Conservation (phyloP, 768 basidiomycete species). For the Udeniomyces megalosporus region DNA sequence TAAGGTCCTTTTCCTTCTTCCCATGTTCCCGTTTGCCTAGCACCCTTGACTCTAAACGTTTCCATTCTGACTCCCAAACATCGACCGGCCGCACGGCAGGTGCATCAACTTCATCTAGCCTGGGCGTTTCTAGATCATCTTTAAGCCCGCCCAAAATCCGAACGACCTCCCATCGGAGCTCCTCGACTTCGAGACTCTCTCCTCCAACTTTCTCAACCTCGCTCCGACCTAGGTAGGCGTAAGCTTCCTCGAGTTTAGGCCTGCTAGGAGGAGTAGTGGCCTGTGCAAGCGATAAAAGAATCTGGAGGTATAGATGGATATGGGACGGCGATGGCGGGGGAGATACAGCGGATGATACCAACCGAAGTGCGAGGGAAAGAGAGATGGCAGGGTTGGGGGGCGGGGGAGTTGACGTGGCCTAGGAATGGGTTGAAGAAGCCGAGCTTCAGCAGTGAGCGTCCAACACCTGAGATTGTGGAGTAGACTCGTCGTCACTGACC, state of each 20-base stretch:
- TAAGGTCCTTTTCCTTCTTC: constrained; percentile 5
- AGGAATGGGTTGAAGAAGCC: neutral
- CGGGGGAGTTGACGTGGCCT: constrained; percentile 58
- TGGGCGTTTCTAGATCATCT: constrained; percentile 31
- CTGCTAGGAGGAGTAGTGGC: neutral
- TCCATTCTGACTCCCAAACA: constrained; percentile 13
- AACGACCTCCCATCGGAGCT: constrained; percentile 51
- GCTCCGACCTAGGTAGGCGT: constrained; percentile 50
- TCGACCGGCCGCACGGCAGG: too few species aligned
- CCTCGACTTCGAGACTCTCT: constrained; percentile 56
- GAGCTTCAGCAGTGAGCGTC: neutral
- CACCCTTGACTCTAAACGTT: neutral
- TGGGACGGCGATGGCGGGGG: constrained; percentile 43
- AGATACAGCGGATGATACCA: constrained; percentile 41
- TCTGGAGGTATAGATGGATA: constrained; percentile 55
- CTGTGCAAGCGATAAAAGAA: constrained; percentile 37
- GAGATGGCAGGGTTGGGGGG: constrained; percentile 46
- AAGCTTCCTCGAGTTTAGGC: constrained; percentile 50
- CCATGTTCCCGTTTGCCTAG: neutral
- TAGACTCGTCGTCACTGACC: neutral
- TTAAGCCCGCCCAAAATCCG: constrained; percentile 37
- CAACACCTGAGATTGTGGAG: too few species aligned
- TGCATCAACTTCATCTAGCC: too few species aligned
- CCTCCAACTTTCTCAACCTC: constrained; percentile 50
- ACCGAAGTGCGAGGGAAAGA: constrained; percentile 59